These are phyloP conservation scores for Diddensiella santjacobensis DNA, from an alignment of 805 yeast species.

Conservation along the genomic window DNA sequence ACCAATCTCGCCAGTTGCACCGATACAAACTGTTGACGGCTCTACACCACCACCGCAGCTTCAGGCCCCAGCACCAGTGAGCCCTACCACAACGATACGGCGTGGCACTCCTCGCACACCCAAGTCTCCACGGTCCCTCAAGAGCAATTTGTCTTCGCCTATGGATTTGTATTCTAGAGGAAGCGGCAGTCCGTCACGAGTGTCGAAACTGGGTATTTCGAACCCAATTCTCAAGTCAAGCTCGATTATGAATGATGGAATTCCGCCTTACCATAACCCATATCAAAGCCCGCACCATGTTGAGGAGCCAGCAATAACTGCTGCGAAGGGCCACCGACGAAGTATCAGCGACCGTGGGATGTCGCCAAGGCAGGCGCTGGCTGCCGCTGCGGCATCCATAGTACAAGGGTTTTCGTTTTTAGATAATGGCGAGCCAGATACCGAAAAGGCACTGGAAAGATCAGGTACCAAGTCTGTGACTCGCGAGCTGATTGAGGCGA, in stretches of 20 bases:
- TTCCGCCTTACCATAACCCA: slow-evolving; percentile 1
- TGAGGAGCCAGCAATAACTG: too few species aligned
- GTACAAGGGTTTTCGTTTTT: not conserved
- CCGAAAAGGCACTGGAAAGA: slow-evolving; percentile 1
- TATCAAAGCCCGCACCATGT: not conserved
- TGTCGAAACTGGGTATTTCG: slow-evolving; percentile 2
- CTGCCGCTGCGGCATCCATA: slow-evolving; percentile 2
- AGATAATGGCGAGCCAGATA: not conserved
- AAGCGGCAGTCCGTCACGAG: not conserved
- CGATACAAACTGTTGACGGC: not conserved
- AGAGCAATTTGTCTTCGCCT: slow-evolving; percentile 2
- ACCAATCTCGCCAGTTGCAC: slow-evolving; percentile 20
- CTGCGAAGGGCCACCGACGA: slow-evolving; percentile 10
- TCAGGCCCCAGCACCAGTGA: not conserved
- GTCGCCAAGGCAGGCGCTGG: slow-evolving; percentile 3
- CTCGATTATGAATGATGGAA: slow-evolving; percentile 1
- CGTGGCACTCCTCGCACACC: slow-evolving; percentile 2
- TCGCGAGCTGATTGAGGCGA: slow-evolving; percentile 27
- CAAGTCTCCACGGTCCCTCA: not conserved
- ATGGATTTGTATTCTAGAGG: not conserved
- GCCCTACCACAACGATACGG: slow-evolving; percentile 1
- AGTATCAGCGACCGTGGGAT: slow-evolving; percentile 14
- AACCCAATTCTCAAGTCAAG: slow-evolving; percentile 10
- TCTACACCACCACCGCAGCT: not conserved
- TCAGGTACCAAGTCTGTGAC: slow-evolving; percentile 10